Percentiles rank a stretch among this genome's conserved stretches.
Evolutionary conservation across 2,329 filamentous ascomycete genomes (phyloP).

Genomic region (Neofusicoccum laricinum): DNA sequence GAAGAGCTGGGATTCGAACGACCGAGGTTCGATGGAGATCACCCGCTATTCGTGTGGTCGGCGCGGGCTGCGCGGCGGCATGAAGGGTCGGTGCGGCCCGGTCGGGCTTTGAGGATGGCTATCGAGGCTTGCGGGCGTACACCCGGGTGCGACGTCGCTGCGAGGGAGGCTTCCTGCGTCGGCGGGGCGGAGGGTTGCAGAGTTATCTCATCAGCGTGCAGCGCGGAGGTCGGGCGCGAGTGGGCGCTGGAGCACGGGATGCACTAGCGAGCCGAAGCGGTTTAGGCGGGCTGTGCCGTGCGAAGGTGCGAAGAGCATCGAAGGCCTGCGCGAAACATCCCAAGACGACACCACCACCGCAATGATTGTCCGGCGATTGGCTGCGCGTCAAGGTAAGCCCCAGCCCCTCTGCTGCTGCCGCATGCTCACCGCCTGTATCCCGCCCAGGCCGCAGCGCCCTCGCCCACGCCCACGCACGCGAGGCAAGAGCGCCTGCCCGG

Average conservation of each 20-base stretch:
- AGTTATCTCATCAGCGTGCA: conserved; percentile 17
- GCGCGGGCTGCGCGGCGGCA: conserved; percentile 10
- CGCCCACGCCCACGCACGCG: conserved; percentile 23
- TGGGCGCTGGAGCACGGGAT: neutral
- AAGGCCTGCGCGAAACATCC: neutral
- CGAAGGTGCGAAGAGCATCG: conserved; percentile 2
- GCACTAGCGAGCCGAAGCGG: neutral
- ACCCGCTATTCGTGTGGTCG: conserved; percentile 15
- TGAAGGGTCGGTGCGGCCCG: conserved; percentile 15
- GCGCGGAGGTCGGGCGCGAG: conserved; percentile 10
- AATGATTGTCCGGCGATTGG: conserved; percentile 45
- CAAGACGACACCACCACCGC: neutral
- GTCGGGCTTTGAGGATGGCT: neutral
- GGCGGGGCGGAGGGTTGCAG: conserved; percentile 13
- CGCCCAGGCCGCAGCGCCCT: conserved; percentile 33
- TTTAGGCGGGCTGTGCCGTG: neutral
- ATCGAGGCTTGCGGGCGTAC: neutral
- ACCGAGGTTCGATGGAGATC: conserved; percentile 18
- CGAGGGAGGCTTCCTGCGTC: conserved; percentile 1
- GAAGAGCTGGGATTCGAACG: conserved; percentile 19
- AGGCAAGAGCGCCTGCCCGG: conserved; percentile 16
- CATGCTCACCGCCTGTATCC: conserved; percentile 12
- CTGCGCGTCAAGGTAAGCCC: conserved; percentile 38
- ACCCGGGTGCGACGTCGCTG: neutral
- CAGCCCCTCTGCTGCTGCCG: neutral